Base-by-base conservation (phyloP, 1,284 basidiomycete species). In the Microbotryum intermedium region DNA sequence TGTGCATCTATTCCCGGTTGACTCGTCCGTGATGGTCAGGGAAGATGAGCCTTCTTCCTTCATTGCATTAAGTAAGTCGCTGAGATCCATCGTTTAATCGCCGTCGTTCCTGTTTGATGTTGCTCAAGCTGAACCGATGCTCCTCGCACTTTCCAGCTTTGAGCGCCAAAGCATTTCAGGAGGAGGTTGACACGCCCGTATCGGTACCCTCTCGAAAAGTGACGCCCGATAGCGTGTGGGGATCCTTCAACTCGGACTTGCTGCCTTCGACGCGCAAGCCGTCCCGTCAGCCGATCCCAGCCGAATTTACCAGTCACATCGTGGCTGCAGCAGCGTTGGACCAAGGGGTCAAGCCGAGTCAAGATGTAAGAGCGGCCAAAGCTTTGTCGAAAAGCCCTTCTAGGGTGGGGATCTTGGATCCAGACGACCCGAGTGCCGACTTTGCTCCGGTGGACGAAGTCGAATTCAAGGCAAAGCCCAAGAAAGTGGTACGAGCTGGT, bases 21-120 rank as follows among this genome's bases (percentile, higher is more conserved):
- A 55, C 10, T 56, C 60, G 18, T 46, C 52, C 0, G 48, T 67
- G 21, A 55, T 67, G 42, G 57, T 63, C 7, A 42, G 64, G 7
- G 56, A 65, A n/a, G 26, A 29, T 16, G 66, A 67, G 43, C 42
- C 60, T 13, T 55, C 51, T 9, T 61, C 58, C 9, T 23, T 61
- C 26, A 62, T 67, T 43, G 66, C 66, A 4, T 55, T 67, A 44
- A 47, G 47, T 49, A 20, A 49, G 47, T 49, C 25, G 9, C n/a
- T n/a, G n/a, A n/a, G n/a, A n/a, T n/a, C n/a, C n/a, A n/a, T n/a
- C n/a, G n/a, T n/a, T n/a, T n/a, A n/a, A n/a, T n/a, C n/a, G n/a
- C n/a, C n/a, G n/a, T n/a, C n/a, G n/a, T n/a, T 18, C 10, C 7
- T 18, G 10, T 34, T 34, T 13, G 11, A 13, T 34, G 34, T 34